These are phyloP conservation scores for Macrolepiota fuliginosa DNA, from an alignment of 768 basidiomycete species.

Conservation along the genomic window DNA sequence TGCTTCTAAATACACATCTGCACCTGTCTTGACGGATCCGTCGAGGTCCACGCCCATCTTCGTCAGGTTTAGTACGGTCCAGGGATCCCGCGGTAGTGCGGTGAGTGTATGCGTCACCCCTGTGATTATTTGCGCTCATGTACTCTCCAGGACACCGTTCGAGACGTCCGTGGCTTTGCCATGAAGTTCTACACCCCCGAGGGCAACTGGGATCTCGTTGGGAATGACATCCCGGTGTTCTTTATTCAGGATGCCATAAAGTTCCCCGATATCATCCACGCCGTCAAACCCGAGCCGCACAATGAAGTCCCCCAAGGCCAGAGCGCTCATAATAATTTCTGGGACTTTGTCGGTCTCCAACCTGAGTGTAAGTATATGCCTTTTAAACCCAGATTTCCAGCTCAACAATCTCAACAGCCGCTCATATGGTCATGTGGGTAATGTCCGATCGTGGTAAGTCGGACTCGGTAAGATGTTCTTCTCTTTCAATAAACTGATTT, in stretches of 20 bases:
- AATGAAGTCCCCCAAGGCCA: slow-evolving; percentile 76
- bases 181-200: slow-evolving; percentile 80
- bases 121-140: not conserved
- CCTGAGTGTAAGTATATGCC: slow-evolving; percentile 49
- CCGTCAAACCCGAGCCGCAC: slow-evolving; percentile 83
- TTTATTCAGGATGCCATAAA: slow-evolving; percentile 82
- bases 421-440: slow-evolving; percentile 78
- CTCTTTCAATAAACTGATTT: not conserved
- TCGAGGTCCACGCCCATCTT: slow-evolving; percentile 74
- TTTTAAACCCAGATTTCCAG: not conserved
- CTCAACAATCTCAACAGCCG: slow-evolving; percentile 10
- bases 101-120: slow-evolving; percentile 37
- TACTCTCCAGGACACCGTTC: slow-evolving; percentile 56
- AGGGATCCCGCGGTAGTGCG: slow-evolving; percentile 78
- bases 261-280: slow-evolving; percentile 84
- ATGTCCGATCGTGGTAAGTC: slow-evolving; percentile 70
- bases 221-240: slow-evolving; percentile 82
- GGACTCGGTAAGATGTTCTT: not conserved
- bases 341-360: slow-evolving; percentile 77
- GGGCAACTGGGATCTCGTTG: slow-evolving; percentile 87
- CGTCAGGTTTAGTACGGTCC: slow-evolving; percentile 84
- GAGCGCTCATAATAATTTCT: slow-evolving; percentile 80
- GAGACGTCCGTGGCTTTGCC: slow-evolving; percentile 88
- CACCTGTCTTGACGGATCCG: slow-evolving; percentile 71
- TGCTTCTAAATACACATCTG: slow-evolving; percentile 69